Base-by-base conservation (phyloP, 176 grass and related monocot species). In the Zea luxurians region DNA sequence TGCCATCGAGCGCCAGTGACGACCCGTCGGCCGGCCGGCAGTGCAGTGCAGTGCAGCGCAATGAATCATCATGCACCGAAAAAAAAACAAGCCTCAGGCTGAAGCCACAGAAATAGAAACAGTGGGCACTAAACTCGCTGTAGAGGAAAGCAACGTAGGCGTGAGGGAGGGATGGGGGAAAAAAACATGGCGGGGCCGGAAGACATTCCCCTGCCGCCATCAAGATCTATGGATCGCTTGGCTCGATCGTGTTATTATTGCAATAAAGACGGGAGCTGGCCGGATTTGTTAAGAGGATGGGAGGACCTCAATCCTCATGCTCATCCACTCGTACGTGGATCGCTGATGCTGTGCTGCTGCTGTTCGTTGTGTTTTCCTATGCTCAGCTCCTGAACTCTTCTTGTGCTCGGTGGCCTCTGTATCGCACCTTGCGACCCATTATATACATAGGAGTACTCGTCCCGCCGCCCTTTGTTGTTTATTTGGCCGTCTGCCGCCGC, bases 151-250 rank as follows among this genome's bases (percentile, higher is more conserved):
- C 76, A 40, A n/a, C 38, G 4, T n/a, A 43, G 2, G 38, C 4
- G 5, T 3, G 27, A 7, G n/a, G 5, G n/a, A 59, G 0, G 16
- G 17, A 18, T 57, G 54, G 54, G 54, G 7, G 55, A 10, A 59
- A 59, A 1, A 21, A 21, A 59, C 55, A 21, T 21, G 55, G 55
- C 55, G n/a, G 54, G 55, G 55, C 55, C n/a, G n/a, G 3, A 73
- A 75, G 74, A 87, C 85, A 87, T 87, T 77, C 72, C 65, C 43
- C 45, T 66, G 16, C 72, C 45, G 52, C 57, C 4, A 53, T 52
- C 43, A 53, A 46, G 37, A 64, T 50, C 59, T 0, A 35, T 7
- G 41, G 34, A 61, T 36, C 70, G 21, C 72, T 77, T 72, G 81
- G 52, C 18, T 87, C 57, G 21, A 1, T 5, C 27, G 27, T 27